phyloP scores from a whole-genome alignment of 1,139 yeast species.

The Candida sojae region DNA sequence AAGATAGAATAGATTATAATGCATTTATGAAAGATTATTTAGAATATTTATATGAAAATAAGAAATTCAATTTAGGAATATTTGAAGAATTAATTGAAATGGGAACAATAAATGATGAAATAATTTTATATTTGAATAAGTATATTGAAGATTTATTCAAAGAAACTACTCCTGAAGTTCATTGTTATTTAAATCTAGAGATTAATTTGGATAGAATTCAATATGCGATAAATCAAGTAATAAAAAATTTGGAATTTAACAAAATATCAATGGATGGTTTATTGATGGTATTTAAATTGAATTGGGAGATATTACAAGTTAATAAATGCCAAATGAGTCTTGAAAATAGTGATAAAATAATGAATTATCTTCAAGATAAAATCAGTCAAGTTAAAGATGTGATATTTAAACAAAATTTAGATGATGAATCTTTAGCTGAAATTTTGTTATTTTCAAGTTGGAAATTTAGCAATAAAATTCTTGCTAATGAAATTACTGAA shows the following conservation, averaged over 20 bases:
- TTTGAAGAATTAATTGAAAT: conserved; percentile 24
- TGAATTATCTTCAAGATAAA: conserved; percentile 12
- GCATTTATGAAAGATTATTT: conserved; percentile 26
- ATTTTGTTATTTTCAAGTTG: conserved; percentile 18
- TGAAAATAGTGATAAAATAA: conserved; percentile 7
- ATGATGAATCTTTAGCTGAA: conserved; percentile 27
- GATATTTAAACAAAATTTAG: conserved; percentile 23
- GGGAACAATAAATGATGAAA: conserved; percentile 17
- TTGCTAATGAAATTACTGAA: conserved; percentile 17
- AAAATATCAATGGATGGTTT: conserved; percentile 13
- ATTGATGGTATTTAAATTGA: conserved; percentile 22
- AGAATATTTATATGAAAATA: conserved; percentile 17
- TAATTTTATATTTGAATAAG: conserved; percentile 21
- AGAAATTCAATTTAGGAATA: conserved; percentile 19
- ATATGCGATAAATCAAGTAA: conserved; percentile 14
- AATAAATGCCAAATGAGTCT: conserved; percentile 14
- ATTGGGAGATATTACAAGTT: conserved; percentile 26
- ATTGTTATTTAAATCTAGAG: conserved; percentile 37
- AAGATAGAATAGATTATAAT: conserved; percentile 7
- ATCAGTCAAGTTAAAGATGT: conserved; percentile 17
- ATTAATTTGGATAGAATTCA: conserved; percentile 35
- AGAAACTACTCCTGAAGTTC: conserved; percentile 32
- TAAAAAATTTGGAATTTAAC: conserved; percentile 12
- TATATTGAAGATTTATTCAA: conserved; percentile 33
- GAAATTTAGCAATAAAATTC: conserved; percentile 9